A percentile compares a stretch with the other conserved stretches of the same genome.
phyloP scores from a whole-genome alignment of 176 grass and related monocot genomes.

The Ensete ventricosum region DNA sequence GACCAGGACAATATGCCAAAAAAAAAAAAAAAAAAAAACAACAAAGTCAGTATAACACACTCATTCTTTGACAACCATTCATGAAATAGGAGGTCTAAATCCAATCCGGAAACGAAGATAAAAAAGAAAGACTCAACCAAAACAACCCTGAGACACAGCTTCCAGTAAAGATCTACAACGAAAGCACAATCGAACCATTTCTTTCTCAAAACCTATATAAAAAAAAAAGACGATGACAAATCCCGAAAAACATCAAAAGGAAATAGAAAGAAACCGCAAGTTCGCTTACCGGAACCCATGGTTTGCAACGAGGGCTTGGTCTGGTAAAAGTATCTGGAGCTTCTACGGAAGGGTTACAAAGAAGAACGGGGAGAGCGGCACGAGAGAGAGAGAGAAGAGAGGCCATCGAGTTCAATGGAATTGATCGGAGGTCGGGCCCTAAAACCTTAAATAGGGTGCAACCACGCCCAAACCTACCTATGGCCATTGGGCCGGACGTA shows the following conservation, averaged over 20 bases:
- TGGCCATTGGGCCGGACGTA: no score
- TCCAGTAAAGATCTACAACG: no score
- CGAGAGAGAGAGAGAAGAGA: neutral
- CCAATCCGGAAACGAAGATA: neutral
- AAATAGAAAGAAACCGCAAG: neutral
- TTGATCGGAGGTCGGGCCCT: no score
- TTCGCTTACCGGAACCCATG: constrained; percentile 18
- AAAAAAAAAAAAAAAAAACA: neutral
- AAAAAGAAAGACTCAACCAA: neutral
- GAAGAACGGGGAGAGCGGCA: neutral
- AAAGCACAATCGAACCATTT: no score
- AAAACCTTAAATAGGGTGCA: no score
- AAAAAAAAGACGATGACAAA: neutral
- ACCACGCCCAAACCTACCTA: no score
- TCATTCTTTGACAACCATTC: neutral
- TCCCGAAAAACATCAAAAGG: neutral
- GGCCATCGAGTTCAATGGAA: no score
- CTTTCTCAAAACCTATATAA: no score
- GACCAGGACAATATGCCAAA: neutral
- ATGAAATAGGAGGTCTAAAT: neutral
- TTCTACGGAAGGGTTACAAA: neutral
- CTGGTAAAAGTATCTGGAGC: neutral
- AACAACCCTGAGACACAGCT: no score
- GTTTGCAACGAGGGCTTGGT: neutral
- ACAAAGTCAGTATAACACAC: neutral